Evolutionary conservation across 225 moss, liverwort and hornwort species (phyloP), one percentile per base, ranked within the genome.

Genomic region (Lunularia cruciata): DNA sequence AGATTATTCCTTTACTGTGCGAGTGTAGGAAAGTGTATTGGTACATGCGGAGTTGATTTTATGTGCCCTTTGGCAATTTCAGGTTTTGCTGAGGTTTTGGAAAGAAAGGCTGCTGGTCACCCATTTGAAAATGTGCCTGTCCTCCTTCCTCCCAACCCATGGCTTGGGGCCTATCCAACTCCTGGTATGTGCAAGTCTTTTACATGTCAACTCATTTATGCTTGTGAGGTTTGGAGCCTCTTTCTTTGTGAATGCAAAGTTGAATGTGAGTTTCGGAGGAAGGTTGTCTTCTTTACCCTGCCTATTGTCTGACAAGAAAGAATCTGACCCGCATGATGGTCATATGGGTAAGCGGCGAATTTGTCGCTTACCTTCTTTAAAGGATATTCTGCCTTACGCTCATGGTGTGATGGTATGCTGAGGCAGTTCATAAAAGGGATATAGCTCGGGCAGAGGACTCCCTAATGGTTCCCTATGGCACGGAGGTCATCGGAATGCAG

Each of bases 81-180:
- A 95, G 95, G 95, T 37, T 89, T 95, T 72, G 75, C 85, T 30
- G 95, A 89, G 53, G 85, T 92, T 47, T 82, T 95, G 79, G 89
- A 91, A 57, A 82, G 73, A 74, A 95, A 95, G 73, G 83, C 88
- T 67, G 87, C 85, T 42, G 88, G 95, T 53, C 95, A 95, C 71
- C 91, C 95, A 16, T 95, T 95, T 73, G 91, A 95, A 81, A 95
- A 95, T 26, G 91, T 95, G 53, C 95, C 95, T 62, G 95, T 95
- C 64, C 84, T 95, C 39, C 83, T 95, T 63, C 83, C 95, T 61
- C 95, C 95, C 3, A 95, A 85, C 76, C 65, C 81, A 48, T 95
- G 95, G 95, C 95, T 95, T 54, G 95, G 89, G 23, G 78, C 85
- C 22, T 83, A 91, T 72, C 95, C 95, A 32, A 79, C 86, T 63